Evolutionary conservation across 148 eudicot genomes (phyloP), one percentile per base, ranked within the genome.

Genomic region (Rhododendron ovatum): DNA sequence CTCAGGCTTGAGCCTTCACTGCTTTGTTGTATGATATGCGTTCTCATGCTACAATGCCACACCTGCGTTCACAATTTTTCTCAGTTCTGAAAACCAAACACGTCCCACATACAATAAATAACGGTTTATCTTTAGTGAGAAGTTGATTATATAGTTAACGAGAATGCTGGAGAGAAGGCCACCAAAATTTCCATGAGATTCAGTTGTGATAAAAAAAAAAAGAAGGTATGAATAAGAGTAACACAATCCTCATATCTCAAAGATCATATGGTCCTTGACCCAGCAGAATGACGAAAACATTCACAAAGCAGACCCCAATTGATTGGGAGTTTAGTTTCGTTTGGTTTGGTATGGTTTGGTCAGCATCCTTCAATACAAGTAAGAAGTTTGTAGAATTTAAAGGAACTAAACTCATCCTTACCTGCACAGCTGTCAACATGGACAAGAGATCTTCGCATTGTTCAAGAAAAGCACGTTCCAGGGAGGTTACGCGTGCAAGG

Each of bases 401-500:
- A 65, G 65, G 59, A 71, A 82, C 20, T 67, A 37, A 83, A n/a
- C 7, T 17, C 59, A 22, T 50, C n/a, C 30, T 84, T 89, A 95
- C 99, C 99, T 96, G 95, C 90, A 90, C 41, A 73, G 91, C 91
- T 61, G 92, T 90, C 86, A 93, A 81, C 83, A 86, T 84, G 86
- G 95, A 92, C 67, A 96, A 85, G 76, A 91, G 86, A 84, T 93
- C 94, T 86, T 88, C 93, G 92, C 94, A 93, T 82, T 93, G 88
- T 65, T 88, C 89, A 33, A 96, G 93, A 75, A 92, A 87, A 86
- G 82, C 83, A 67, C 86, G 91, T 84, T 96, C 98, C 47, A 85
- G 88, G 18, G 87, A 81, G 26, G 91, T 88, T 79, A 91, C 10
- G 57, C 80, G 87, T 33, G 92, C 91, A 84, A 95, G 91, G 86